Evolutionary conservation across 495 filamentous ascomycete genomes (phyloP), one percentile per base, ranked within the genome.

Genomic region (Glarea lozoyensis): DNA sequence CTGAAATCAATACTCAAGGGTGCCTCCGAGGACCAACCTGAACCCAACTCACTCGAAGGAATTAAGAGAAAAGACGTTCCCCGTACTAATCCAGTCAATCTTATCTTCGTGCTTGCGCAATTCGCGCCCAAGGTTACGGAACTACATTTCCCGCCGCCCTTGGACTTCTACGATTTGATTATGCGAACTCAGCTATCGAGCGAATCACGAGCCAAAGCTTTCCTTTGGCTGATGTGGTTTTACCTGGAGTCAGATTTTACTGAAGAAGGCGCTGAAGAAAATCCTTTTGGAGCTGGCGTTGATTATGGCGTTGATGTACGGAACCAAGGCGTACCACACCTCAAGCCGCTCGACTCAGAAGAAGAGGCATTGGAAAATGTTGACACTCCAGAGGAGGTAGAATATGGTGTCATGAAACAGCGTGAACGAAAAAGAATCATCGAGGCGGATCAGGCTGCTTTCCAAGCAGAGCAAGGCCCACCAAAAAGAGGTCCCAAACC

Each of bases 201-300:
- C 58, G 65, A 70, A 54, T 90, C 82, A 54, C 76, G 92, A 43
- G 92, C 93, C 0, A 82, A 65, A 40, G 90, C 89, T 1, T 98
- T 98, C 57, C 64, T 98, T 12, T 98, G 92, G 92, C 61, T 98
- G 46, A 95, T 98, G 80, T 98, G 92, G 92, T 94, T 86, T 69
- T 97, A 98, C 60, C 69, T 97, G n/a, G 93, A 98, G 63, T 90
- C 89, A 39, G 85, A 97, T 58, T 96, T 94, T 55, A 81, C 81
- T 3, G 70, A 75, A 37, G 83, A 95, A 48, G 85, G 81, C 41
- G 86, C 87, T 29, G 65, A 80, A 30, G 79, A 83, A 43, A 98
- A 97, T 60, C 92, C 92, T 0, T 98, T 94, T 55, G 92, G 93
- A 2, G 60, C 77, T 1, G 92, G 92, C 15, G 63, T 81, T 55